phyloP scores from a whole-genome alignment of 2,329 filamentous ascomycete species.

The Nothophoma quercina region DNA sequence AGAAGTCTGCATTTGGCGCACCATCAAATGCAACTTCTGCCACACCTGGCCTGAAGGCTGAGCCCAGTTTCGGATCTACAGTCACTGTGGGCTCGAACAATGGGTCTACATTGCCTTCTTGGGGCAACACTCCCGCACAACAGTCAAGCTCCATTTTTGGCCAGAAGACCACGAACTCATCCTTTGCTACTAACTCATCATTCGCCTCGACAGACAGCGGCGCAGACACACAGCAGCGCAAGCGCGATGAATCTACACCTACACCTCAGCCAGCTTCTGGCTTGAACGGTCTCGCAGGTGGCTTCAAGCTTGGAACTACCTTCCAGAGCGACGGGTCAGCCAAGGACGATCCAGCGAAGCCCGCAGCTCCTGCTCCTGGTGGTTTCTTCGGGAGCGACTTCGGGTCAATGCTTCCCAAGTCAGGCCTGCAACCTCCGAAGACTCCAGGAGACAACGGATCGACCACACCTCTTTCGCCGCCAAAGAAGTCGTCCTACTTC shows the following conservation, averaged over 20 bases:
- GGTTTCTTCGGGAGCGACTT: conserved; percentile 70
- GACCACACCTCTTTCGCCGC: conserved; percentile 47
- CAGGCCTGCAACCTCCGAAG: conserved; percentile 33
- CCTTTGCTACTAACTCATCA: conserved; percentile 38
- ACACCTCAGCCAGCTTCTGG: conserved; percentile 39
- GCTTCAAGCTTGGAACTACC: conserved; percentile 72
- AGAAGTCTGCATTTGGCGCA: conserved; percentile 40
- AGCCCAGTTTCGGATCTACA: conserved; percentile 53
- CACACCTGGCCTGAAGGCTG: conserved; percentile 31
- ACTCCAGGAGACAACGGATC: conserved; percentile 50
- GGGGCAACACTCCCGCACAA: conserved; percentile 42
- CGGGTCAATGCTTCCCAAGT: conserved; percentile 63
- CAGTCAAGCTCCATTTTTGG: conserved; percentile 39
- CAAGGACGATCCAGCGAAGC: conserved; percentile 66
- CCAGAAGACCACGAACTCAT: conserved; percentile 32
- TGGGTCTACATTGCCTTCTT: conserved; percentile 45
- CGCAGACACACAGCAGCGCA: conserved; percentile 21
- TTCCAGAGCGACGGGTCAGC: conserved; percentile 71
- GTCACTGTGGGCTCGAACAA: conserved; percentile 47
- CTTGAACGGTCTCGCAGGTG: conserved; percentile 46
- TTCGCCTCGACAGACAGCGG: conserved; percentile 37
- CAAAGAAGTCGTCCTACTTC: conserved; percentile 33
- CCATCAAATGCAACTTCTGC: conserved; percentile 21
- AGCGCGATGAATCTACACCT: conserved; percentile 46
- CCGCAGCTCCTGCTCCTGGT: conserved; percentile 52